Base-by-base conservation (phyloP, 2,329 filamentous ascomycete species). In the Monilinia laxa region DNA sequence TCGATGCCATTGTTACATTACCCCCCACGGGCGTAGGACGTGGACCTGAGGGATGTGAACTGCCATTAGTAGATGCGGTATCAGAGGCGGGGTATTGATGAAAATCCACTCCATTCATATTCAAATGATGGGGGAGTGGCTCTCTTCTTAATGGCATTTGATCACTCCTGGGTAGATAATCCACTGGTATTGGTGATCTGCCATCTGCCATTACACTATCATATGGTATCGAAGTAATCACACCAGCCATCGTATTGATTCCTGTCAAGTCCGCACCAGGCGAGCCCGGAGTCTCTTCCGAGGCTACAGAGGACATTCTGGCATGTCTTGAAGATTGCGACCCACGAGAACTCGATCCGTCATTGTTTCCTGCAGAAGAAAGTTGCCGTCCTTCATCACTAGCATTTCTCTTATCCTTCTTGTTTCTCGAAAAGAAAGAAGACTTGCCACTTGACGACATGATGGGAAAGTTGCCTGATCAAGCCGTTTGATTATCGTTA, bases 161-260 rank as follows among this genome's bases (percentile, higher is more conserved):
- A 69, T 91, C 88, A 67, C 84, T 79, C 75, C 86, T 86, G 60
- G 90, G 88, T 54, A 92, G 81, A 75, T 90, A 91, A 56, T 96
- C 90, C 74, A 91, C 83, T 51, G 89, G 80, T 67, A 92, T 84
- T 6, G 92, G 90, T 31, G 88, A 89, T 75, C 86, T 87, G 59
- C 84, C 84, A 76, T 91, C 90, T 65, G 84, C 77, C 62, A 84
- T 77, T 40, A 89, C 82, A 73, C 82, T 87, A 73, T 96, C 91
- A 81, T 96, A 96, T 42, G 93, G 92, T 71, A 97, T 93, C 38
- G 91, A 90, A 45, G 92, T 92, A 75, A 97, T 92, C 67, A 94
- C 87, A 67, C 92, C 93, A 45, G 92, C 89, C 76, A 87, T 89
- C 81, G 88, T 88, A 75, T 90, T 90, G 69, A 93, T 80, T 68